Evolutionary conservation across 768 basidiomycete genomes (phyloP).

Genomic region (Boletus coccyginus): DNA sequence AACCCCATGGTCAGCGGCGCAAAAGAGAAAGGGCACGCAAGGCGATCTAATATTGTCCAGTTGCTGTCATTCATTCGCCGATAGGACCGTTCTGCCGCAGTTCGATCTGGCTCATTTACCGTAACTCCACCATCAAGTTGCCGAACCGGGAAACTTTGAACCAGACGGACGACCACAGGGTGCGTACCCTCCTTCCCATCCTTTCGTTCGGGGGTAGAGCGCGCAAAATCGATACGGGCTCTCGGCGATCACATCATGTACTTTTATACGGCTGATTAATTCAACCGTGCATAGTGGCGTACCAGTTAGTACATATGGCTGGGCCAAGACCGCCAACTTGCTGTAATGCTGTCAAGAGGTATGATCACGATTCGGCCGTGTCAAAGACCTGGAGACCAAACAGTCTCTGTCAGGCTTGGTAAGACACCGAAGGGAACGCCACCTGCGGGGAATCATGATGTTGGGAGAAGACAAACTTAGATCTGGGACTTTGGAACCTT

Average conservation of each 20-base stretch:
- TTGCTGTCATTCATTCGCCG: constrained; percentile 3
- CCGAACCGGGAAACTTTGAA: constrained; percentile 8
- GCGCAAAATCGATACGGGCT: not conserved
- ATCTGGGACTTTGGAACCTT: not conserved
- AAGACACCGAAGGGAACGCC: not conserved
- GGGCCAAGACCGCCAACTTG: not conserved
- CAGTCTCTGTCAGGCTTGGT: not conserved
- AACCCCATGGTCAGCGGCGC: not conserved
- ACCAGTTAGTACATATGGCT: not conserved
- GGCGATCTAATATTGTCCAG: not conserved
- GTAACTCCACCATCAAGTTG: not conserved
- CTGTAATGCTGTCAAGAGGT: not conserved
- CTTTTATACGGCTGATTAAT: not conserved
- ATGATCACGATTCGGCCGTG: not conserved
- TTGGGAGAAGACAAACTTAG: not conserved
- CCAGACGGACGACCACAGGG: constrained; percentile 2
- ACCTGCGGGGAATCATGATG: not conserved
- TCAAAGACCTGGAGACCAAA: constrained; percentile 3
- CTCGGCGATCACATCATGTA: not conserved
- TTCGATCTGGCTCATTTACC: constrained; percentile 9
- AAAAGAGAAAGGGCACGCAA: not conserved
- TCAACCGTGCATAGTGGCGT: not conserved
- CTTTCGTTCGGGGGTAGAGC: not conserved
- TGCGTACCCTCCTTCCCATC: not conserved
- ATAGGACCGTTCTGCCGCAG: not conserved